Conservation (phyloP, 1,139 yeast species). For the Kurtzmaniella quercitrusa region DNA sequence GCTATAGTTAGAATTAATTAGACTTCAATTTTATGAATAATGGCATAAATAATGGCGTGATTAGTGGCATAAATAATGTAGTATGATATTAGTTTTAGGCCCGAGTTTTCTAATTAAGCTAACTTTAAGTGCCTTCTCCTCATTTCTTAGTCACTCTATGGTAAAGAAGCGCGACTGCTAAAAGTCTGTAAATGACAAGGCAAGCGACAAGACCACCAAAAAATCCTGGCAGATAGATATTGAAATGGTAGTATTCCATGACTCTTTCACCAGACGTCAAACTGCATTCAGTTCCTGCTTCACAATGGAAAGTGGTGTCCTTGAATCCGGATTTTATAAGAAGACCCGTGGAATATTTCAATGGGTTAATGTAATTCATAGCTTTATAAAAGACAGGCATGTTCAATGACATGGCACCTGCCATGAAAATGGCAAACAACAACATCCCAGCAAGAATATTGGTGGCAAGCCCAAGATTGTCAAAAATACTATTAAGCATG, state of each 20-base stretch:
- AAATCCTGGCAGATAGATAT: constrained; percentile 24
- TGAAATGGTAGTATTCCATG: constrained; percentile 29
- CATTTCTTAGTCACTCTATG: constrained; percentile 20
- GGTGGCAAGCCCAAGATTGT: constrained; percentile 76
- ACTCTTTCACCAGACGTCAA: constrained; percentile 33
- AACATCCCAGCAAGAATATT: constrained; percentile 62
- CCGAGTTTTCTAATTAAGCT: too few species aligned
- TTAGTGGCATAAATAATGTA: neutral
- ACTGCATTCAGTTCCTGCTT: constrained; percentile 19
- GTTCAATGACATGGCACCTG: constrained; percentile 77
- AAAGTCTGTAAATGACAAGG: constrained; percentile 27
- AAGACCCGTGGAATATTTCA: constrained; percentile 64
- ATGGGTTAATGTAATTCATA: constrained; percentile 68
- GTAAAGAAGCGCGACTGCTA: constrained; percentile 25
- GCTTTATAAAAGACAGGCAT: constrained; percentile 69
- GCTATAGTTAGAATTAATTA: neutral
- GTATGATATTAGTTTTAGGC: too few species aligned
- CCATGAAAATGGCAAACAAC: constrained; percentile 74
- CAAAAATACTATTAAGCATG: constrained; percentile 66
- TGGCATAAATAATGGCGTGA: neutral
- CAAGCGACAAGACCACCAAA: constrained; percentile 37
- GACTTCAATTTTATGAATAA: neutral
- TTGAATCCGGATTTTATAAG: constrained; percentile 35
- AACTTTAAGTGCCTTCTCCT: neutral
- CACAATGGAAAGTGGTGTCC: constrained; percentile 31